Evolutionary conservation across 768 basidiomycete species (phyloP).

Genomic region (Serendipita sp.): DNA sequence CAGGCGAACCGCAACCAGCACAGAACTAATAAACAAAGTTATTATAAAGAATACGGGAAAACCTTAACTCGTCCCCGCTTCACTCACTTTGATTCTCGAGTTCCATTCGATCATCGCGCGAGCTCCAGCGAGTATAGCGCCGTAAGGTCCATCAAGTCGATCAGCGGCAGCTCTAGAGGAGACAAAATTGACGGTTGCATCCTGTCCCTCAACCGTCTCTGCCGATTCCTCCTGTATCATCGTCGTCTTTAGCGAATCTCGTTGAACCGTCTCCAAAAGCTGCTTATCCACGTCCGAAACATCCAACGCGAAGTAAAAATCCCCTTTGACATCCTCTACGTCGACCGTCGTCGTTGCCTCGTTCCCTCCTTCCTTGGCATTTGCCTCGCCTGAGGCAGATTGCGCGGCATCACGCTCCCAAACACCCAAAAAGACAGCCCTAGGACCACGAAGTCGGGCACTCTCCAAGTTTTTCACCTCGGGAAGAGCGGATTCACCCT

Average conservation of each 20-base stretch:
- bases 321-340: conserved; percentile 52
- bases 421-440: conserved; percentile 67
- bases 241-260: neutral
- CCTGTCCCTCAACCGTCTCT: neutral
- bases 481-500: conserved; percentile 18
- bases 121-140: conserved; percentile 61
- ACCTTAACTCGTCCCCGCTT: too few species aligned
- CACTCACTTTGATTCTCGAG: conserved; percentile 56
- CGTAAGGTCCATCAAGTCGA: conserved; percentile 45
- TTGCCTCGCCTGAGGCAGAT: conserved; percentile 34
- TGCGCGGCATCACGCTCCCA: conserved; percentile 35
- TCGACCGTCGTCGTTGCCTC: conserved; percentile 33
- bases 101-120: conserved; percentile 90
- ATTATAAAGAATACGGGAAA: too few species aligned
- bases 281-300: conserved; percentile 30
- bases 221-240: conserved; percentile 6
- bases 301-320: conserved; percentile 74
- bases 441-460: conserved; percentile 40
- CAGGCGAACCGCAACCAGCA: conserved; percentile 64
- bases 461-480: conserved; percentile 29
- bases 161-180: conserved; percentile 47
- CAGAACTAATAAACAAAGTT: conserved; percentile 46
- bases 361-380: conserved; percentile 30
- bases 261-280: conserved; percentile 17
- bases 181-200: conserved; percentile 37